Conservation (phyloP, 2,329 filamentous ascomycete species). For the Penicillium digitatum region DNA sequence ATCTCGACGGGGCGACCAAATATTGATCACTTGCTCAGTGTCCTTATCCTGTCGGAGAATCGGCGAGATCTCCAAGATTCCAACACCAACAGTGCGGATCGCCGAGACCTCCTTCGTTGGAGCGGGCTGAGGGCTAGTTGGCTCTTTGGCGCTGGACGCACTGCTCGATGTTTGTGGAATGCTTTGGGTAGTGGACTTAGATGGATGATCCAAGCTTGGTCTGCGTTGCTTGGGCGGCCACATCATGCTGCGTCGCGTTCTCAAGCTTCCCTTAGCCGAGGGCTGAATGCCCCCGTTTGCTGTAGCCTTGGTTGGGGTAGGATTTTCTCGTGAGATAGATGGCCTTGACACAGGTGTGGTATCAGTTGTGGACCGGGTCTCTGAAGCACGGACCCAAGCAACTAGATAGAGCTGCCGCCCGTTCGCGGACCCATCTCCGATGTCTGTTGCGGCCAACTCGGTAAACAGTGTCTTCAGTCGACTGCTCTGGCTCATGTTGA, state of each 20-base stretch:
- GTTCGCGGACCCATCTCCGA: slow-evolving; percentile 57
- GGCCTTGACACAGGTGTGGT: slow-evolving; percentile 26
- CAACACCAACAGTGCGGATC: slow-evolving; percentile 70
- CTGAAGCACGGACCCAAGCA: slow-evolving; percentile 68
- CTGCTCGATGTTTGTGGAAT: slow-evolving; percentile 34
- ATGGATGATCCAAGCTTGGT: slow-evolving; percentile 28
- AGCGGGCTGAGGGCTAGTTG: slow-evolving; percentile 19
- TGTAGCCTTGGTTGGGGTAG: slow-evolving; percentile 25
- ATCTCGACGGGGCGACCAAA: slow-evolving; percentile 66
- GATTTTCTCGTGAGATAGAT: slow-evolving; percentile 36
- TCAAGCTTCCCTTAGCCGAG: slow-evolving; percentile 36
- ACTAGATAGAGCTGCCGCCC: slow-evolving; percentile 77
- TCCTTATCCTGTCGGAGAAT: slow-evolving; percentile 70
- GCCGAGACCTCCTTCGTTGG: slow-evolving; percentile 41
- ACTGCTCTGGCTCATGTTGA: slow-evolving; percentile 59
- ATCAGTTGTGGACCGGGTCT: slow-evolving; percentile 38
- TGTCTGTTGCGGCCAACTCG: slow-evolving; percentile 74
- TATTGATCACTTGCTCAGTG: slow-evolving; percentile 67
- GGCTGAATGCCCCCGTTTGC: slow-evolving; percentile 28
- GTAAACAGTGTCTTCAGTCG: slow-evolving; percentile 82
- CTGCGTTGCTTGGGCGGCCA: slow-evolving; percentile 38
- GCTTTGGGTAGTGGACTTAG: slow-evolving; percentile 26
- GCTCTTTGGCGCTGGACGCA: slow-evolving; percentile 27
- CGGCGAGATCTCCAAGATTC: slow-evolving; percentile 69
- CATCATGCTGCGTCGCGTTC: slow-evolving; percentile 45